Conservation (phyloP, 2,329 filamentous ascomycete species). For the Aspergillus luchuensis region DNA sequence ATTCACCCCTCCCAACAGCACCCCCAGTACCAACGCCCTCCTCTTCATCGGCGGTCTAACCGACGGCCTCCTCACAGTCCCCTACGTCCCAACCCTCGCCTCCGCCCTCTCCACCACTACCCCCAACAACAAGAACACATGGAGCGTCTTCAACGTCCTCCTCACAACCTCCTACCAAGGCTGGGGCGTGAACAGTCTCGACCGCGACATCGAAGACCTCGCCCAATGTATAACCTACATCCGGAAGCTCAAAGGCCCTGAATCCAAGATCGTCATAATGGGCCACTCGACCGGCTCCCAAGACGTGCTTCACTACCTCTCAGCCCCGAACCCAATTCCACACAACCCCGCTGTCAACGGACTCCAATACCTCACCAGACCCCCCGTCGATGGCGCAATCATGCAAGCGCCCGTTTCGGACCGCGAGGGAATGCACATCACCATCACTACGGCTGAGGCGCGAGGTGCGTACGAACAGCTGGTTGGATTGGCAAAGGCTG, state of each 20-base stretch:
- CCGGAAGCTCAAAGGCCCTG: constrained; percentile 32
- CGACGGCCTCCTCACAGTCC: constrained; percentile 59
- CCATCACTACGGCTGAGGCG: constrained; percentile 25
- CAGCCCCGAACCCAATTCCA: constrained; percentile 44
- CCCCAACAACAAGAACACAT: constrained; percentile 42
- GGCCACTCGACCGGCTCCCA: constrained; percentile 71
- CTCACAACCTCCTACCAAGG: constrained; percentile 56
- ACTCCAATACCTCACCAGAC: constrained; percentile 44
- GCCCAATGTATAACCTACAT: constrained; percentile 56
- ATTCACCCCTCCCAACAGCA: constrained; percentile 30
- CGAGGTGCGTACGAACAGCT: constrained; percentile 36
- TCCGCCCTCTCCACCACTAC: constrained; percentile 41
- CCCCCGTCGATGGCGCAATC: constrained; percentile 70
- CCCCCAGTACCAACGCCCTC: constrained; percentile 50
- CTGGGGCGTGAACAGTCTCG: constrained; percentile 57
- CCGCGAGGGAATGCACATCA: constrained; percentile 61
- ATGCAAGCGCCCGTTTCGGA: constrained; percentile 81
- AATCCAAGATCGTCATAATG: constrained; percentile 63
- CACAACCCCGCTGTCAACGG: constrained; percentile 31
- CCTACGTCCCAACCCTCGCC: constrained; percentile 56
- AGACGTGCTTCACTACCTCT: constrained; percentile 66
- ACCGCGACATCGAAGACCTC: constrained; percentile 58
- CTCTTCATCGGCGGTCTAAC: constrained; percentile 62
- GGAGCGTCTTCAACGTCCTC: constrained; percentile 56
- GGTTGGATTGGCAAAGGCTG: constrained; percentile 35